phyloP scores from a whole-genome alignment of 495 filamentous ascomycete species.

The Hypoxylon lenormandii region DNA sequence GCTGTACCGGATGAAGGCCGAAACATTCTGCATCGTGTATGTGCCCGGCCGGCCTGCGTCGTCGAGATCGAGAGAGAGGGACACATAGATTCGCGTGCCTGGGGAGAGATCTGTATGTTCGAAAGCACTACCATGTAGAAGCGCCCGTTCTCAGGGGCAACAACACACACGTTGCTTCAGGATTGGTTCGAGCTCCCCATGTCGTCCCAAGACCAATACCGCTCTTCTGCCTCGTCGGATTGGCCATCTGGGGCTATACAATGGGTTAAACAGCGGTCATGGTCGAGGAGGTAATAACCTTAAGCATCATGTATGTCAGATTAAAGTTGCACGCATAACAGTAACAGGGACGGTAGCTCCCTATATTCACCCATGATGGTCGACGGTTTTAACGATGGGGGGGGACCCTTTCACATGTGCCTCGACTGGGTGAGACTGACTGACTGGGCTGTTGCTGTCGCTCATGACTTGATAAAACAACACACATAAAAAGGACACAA shows the following conservation, averaged over 20 bases:
- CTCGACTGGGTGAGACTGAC: too few relatives aligned
- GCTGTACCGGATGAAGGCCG: too few relatives aligned
- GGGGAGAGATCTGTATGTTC: too few relatives aligned
- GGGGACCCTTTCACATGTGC: too few relatives aligned
- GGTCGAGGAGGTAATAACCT: constrained; percentile 37
- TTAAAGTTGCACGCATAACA: constrained; percentile 24
- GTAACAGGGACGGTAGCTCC: background rate
- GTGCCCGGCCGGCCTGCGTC: too few relatives aligned
- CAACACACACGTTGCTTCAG: background rate
- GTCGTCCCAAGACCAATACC: constrained; percentile 6
- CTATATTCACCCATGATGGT: too few relatives aligned
- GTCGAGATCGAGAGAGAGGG: too few relatives aligned
- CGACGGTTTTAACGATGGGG: too few relatives aligned
- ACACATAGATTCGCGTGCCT: too few relatives aligned
- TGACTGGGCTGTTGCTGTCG: background rate
- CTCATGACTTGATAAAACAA: constrained; percentile 19
- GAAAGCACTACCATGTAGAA: too few relatives aligned
- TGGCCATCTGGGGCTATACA: background rate
- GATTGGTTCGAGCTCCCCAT: background rate
- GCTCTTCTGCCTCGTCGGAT: constrained; percentile 5
- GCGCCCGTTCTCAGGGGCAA: too few relatives aligned
- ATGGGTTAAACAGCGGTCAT: constrained; percentile 13
- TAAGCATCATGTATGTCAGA: constrained; percentile 50
- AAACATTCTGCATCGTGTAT: too few relatives aligned
- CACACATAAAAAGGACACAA: constrained; percentile 8